phyloP scores from a whole-genome alignment of 305 asterid genomes.

The Striga hermonthica region DNA sequence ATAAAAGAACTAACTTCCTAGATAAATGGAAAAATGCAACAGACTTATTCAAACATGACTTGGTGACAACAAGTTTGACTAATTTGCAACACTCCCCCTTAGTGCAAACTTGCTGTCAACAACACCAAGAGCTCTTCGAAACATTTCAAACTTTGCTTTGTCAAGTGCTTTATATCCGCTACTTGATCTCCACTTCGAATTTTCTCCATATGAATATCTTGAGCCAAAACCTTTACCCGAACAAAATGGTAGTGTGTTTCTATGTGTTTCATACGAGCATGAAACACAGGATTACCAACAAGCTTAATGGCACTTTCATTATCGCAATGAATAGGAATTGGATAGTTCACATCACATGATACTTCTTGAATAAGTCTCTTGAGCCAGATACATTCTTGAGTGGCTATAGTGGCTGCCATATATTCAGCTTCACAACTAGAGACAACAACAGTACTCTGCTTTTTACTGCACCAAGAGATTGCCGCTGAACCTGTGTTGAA shows the following conservation, averaged over 20 bases:
- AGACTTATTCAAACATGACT: too few species aligned
- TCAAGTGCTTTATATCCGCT: conserved; percentile 4
- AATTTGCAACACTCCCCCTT: conserved; percentile 25
- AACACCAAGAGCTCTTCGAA: conserved; percentile 14
- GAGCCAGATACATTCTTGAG: conserved; percentile 5
- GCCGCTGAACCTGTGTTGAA: neutral
- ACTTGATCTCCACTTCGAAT: neutral
- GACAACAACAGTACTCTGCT: conserved; percentile 12
- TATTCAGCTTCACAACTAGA: neutral
- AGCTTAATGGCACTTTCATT: neutral
- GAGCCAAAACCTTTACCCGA: conserved; percentile 10
- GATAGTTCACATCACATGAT: neutral
- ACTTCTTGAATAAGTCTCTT: neutral
- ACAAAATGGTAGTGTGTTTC: neutral
- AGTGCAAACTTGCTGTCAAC: conserved; percentile 24
- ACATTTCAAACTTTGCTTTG: neutral
- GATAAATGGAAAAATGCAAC: too few species aligned
- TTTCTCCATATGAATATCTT: neutral
- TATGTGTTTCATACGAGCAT: too few species aligned
- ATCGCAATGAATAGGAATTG: neutral
- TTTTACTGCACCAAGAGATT: conserved; percentile 28
- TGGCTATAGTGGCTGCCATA: neutral
- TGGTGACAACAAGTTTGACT: too few species aligned
- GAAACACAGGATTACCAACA: neutral
- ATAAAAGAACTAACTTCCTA: too few species aligned